A percentile compares a stretch with the other conserved stretches of the same genome.
These are phyloP conservation scores for Vitis riparia DNA, from an alignment of 164 flowering plant species.

Conservation along the genomic window DNA sequence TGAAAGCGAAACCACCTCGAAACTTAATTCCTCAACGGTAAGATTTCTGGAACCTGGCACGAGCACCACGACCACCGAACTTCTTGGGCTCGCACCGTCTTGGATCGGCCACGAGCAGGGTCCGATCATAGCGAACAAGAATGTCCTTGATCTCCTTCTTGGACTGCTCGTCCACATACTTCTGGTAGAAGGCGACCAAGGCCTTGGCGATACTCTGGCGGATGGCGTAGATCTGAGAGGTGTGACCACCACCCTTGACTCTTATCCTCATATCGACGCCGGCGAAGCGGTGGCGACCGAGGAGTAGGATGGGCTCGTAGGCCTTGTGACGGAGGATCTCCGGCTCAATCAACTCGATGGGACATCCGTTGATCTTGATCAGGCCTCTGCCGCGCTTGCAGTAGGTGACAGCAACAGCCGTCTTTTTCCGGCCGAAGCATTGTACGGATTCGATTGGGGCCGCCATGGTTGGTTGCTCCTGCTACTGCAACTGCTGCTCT, in stretches of 20 bases:
- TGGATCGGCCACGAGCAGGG: constrained; percentile 46
- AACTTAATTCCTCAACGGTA: constrained; percentile 33
- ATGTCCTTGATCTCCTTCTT: constrained; percentile 54
- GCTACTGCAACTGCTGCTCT: not conserved
- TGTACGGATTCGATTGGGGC: constrained; percentile 33
- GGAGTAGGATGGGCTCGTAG: constrained; percentile 41
- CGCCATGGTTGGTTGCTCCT: constrained; percentile 10
- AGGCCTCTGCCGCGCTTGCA: constrained; percentile 44
- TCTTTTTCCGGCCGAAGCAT: constrained; percentile 50
- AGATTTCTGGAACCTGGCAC: constrained; percentile 50
- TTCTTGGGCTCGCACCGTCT: constrained; percentile 51
- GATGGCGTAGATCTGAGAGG: constrained; percentile 51
- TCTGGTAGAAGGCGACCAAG: constrained; percentile 45
- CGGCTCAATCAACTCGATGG: constrained; percentile 47
- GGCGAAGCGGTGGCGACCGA: constrained; percentile 42
- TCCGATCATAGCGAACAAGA: constrained; percentile 39
- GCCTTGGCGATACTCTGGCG: constrained; percentile 46
- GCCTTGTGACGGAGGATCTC: constrained; percentile 53
- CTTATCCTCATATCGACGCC: constrained; percentile 51
- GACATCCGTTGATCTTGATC: constrained; percentile 41
- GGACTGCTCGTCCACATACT: constrained; percentile 42
- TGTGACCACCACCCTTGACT: constrained; percentile 48
- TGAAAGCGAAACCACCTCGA: not conserved
- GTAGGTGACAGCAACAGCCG: constrained; percentile 49
- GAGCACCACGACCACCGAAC: constrained; percentile 52